A percentile compares a stretch with the other conserved stretches of the same genome.
These are phyloP conservation scores for Plasmodium vivax DNA, from an alignment of 169 alveolate species.

Conservation along the genomic window DNA sequence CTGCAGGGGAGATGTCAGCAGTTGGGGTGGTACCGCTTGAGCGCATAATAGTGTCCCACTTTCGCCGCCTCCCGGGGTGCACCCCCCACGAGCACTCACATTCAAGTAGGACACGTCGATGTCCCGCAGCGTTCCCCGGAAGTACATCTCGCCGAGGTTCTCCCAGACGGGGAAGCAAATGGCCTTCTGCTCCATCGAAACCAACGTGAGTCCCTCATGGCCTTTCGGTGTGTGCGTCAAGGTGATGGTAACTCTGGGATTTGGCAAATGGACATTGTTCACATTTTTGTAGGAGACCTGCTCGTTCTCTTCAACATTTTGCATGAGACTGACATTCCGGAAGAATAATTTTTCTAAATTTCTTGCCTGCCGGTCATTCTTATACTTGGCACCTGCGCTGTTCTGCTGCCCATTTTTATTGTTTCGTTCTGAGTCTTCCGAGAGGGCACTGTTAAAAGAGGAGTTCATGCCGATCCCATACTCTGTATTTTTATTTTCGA, in stretches of 20 bases:
- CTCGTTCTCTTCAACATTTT: conserved; percentile 37
- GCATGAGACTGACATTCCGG: conserved; percentile 53
- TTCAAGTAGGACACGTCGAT: conserved; percentile 81
- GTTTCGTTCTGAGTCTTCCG: conserved; percentile 10
- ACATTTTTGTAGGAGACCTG: conserved; percentile 39
- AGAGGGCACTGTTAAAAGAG: conserved; percentile 26
- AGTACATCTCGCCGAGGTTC: conserved; percentile 84
- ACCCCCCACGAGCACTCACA: neutral
- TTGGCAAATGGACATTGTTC: conserved; percentile 38
- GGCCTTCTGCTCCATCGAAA: conserved; percentile 54
- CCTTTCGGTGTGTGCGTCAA: conserved; percentile 59
- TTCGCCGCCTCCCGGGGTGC: neutral
- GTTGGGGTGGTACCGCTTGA: no score
- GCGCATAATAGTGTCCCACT: neutral
- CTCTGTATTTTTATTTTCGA: neutral
- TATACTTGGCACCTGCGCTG: neutral
- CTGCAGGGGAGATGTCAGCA: neutral
- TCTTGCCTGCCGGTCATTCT: conserved; percentile 12
- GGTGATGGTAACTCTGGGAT: conserved; percentile 65
- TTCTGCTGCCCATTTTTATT: neutral
- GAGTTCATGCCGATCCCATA: neutral
- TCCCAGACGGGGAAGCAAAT: conserved; percentile 83
- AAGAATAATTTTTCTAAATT: conserved; percentile 33
- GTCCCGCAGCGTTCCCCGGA: conserved; percentile 87
- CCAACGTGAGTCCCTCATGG: conserved; percentile 27